Conservation (phyloP, 2,329 filamentous ascomycete genomes). For the Alternaria infectoria region DNA sequence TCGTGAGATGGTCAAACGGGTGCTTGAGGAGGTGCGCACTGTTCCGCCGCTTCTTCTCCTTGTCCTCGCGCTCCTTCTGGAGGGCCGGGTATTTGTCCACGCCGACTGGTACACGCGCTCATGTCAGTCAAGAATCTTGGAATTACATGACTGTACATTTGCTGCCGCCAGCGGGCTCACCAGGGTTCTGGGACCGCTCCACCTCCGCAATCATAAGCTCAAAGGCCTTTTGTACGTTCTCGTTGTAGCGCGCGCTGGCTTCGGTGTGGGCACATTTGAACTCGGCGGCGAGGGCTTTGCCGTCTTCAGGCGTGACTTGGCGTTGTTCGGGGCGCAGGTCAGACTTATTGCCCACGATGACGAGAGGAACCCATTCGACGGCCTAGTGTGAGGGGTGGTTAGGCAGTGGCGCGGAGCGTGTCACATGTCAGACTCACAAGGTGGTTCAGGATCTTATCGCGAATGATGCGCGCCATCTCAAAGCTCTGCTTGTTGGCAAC, state of each 20-base stretch:
- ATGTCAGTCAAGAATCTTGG: constrained; percentile 25
- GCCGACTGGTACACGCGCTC: constrained; percentile 7
- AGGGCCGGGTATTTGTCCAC: constrained; percentile 2
- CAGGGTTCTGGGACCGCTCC: constrained; percentile 90
- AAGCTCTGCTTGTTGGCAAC: constrained; percentile 92
- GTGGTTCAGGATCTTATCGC: constrained; percentile 97
- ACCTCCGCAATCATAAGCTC: constrained; percentile 94
- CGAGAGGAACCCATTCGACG: constrained; percentile 88
- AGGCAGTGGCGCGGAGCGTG: constrained; percentile 11
- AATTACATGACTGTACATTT: constrained; percentile 86
- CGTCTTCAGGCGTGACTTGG: constrained; percentile 85
- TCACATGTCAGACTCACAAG: constrained; percentile 64
- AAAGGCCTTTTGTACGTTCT: constrained; percentile 91
- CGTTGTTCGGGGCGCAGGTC: constrained; percentile 92
- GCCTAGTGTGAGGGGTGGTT: constrained; percentile 62
- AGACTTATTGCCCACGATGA: constrained; percentile 96
- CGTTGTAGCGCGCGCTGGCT: constrained; percentile 90
- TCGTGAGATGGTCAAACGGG: not conserved
- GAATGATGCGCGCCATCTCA: constrained; percentile 95
- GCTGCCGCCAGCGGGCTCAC: constrained; percentile 77
- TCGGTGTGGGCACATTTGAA: constrained; percentile 94
- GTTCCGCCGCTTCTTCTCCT: constrained; percentile 4
- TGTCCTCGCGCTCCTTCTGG: not conserved
- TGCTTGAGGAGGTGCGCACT: not conserved
- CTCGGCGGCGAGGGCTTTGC: constrained; percentile 81